Percentiles rank a stretch among this genome's conserved stretches.
Evolutionary conservation across 2,329 filamentous ascomycete genomes (phyloP).

Genomic region (Karstenula rhodostoma): DNA sequence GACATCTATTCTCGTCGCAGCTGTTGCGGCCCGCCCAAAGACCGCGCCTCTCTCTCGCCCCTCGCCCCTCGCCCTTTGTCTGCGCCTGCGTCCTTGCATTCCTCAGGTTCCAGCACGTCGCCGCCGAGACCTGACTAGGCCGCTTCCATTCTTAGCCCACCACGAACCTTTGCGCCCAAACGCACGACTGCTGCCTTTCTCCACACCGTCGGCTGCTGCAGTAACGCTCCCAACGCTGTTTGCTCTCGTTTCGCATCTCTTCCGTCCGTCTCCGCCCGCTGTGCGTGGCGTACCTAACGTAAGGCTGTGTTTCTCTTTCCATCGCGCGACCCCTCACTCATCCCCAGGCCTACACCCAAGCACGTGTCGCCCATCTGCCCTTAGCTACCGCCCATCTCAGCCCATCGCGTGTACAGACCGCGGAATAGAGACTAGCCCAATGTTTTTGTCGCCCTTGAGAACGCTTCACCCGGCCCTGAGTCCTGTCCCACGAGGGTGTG

Average conservation of each 20-base stretch:
- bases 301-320: constrained; percentile 34
- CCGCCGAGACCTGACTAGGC: constrained; percentile 32
- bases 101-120: constrained; percentile 20
- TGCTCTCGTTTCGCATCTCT: constrained; percentile 35
- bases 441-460: constrained; percentile 11
- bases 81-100: constrained; percentile 26
- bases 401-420: constrained; percentile 4
- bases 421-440: constrained; percentile 1
- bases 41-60: no score
- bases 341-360: neutral
- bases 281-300: constrained; percentile 36
- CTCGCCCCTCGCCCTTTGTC: constrained; percentile 16
- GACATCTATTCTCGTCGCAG: constrained; percentile 5
- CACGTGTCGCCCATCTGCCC: constrained; percentile 14
- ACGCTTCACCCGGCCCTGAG: constrained; percentile 21
- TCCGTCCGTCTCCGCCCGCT: constrained; percentile 36
- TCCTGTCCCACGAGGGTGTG: constrained; percentile 33
- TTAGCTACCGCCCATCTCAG: constrained; percentile 2
- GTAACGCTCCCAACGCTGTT: constrained; percentile 32
- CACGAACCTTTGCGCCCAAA: constrained; percentile 25
- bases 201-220: constrained; percentile 30
- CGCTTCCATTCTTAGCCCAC: constrained; percentile 27
- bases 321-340: constrained; percentile 20
- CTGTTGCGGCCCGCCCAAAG: constrained; percentile 8
- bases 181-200: constrained; percentile 39